phyloP scores from a whole-genome alignment of 2,329 filamentous ascomycete species.

The Lasiodiplodia sp. region DNA sequence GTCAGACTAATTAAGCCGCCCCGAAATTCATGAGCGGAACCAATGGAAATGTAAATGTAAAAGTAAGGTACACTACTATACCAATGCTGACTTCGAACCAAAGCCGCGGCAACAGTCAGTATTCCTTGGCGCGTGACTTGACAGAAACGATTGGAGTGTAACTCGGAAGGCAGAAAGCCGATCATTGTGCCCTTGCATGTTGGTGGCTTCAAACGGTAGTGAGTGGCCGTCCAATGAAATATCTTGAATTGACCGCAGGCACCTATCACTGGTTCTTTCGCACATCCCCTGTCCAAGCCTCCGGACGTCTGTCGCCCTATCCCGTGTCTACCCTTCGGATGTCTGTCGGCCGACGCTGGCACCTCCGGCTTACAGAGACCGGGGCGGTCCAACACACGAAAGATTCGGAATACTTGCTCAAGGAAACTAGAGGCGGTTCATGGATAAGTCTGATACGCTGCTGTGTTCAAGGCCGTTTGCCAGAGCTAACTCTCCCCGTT shows the following conservation, averaged over 20 bases:
- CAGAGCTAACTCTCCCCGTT: too few species aligned
- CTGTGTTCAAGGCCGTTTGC: too few species aligned
- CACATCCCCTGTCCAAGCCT: background rate
- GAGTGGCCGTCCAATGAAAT: background rate
- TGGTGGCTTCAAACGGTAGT: background rate
- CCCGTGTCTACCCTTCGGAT: background rate
- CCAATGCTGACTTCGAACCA: background rate
- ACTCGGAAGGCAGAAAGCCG: background rate
- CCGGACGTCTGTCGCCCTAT: background rate
- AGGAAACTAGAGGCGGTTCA: too few species aligned
- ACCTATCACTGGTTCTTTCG: background rate
- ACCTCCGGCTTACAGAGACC: background rate
- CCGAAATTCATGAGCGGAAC: background rate
- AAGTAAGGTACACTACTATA: background rate
- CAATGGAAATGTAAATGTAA: background rate
- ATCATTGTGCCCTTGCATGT: background rate
- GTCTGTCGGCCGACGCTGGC: background rate
- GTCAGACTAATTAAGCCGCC: too few species aligned
- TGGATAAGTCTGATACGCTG: too few species aligned
- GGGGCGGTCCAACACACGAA: background rate
- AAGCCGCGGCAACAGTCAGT: background rate
- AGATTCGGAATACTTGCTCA: too few species aligned
- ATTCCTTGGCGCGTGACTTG: background rate
- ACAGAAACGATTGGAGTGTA: background rate
- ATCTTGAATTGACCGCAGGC: background rate